Conservation (phyloP, 805 yeast species). For the Wickerhamiella azymoides region DNA sequence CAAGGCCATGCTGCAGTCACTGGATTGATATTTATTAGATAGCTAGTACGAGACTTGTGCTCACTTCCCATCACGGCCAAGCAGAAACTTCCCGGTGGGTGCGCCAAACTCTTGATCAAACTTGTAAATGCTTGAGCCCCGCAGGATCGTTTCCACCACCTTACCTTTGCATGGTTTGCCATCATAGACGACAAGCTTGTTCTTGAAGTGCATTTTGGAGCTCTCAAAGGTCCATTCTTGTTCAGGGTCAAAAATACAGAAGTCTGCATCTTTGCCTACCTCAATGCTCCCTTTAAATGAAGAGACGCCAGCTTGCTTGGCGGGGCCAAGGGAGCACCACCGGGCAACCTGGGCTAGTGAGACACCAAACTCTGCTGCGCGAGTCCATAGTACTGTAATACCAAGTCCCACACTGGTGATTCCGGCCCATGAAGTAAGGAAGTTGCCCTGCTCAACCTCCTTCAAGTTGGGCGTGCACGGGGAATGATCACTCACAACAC, state of each 20-base stretch:
- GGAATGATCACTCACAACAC: constrained; percentile 90
- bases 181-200: constrained; percentile 78
- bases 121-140: constrained; percentile 58
- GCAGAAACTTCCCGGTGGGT: constrained; percentile 15
- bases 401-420: constrained; percentile 89
- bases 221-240: constrained; percentile 32
- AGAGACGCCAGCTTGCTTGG: constrained; percentile 66
- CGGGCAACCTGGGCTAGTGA: constrained; percentile 46
- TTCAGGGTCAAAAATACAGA: constrained; percentile 63
- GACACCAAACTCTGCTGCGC: constrained; percentile 38
- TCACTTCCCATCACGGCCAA: constrained; percentile 8
- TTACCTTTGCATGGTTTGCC: constrained; percentile 57
- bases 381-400: constrained; percentile 60
- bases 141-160: constrained; percentile 63
- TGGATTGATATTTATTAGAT: neutral
- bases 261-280: constrained; percentile 78
- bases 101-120: constrained; percentile 14
- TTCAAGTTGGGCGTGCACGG: constrained; percentile 91
- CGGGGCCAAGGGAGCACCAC: constrained; percentile 79
- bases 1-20: constrained; percentile 14
- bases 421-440: constrained; percentile 93
- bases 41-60: neutral
- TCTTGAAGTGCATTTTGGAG: constrained; percentile 45
- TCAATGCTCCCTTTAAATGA: constrained; percentile 59
- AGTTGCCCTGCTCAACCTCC: constrained; percentile 70